A percentile compares a stretch with the other conserved stretches of the same genome.
These are phyloP conservation scores for Fusarium temperatum DNA, from an alignment of 2,329 filamentous ascomycete species.

Conservation along the genomic window DNA sequence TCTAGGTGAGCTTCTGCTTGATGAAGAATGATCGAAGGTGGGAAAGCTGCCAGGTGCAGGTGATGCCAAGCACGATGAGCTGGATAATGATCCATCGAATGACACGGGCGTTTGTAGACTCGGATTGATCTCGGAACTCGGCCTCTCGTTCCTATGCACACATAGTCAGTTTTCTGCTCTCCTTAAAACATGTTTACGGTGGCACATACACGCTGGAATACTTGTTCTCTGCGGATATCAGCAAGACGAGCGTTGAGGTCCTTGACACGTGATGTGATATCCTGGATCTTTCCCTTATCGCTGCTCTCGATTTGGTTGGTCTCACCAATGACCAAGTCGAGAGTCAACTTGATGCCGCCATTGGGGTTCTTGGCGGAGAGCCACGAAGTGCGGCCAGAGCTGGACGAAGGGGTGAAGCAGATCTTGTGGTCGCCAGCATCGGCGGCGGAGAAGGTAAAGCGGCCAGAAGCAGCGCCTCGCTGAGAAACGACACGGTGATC, in stretches of 20 bases:
- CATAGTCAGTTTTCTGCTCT: constrained; percentile 8
- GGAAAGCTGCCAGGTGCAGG: constrained; percentile 96
- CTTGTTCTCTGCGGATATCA: constrained; percentile 92
- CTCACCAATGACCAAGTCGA: constrained; percentile 95
- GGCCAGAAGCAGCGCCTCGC: constrained; percentile 76
- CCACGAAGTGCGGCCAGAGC: constrained; percentile 75
- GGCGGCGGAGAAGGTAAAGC: constrained; percentile 95
- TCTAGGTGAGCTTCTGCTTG: constrained; percentile 97
- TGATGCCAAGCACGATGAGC: constrained; percentile 81
- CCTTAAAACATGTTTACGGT: not conserved
- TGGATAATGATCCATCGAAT: constrained; percentile 95
- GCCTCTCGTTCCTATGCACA: constrained; percentile 85
- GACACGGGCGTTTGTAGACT: constrained; percentile 89
- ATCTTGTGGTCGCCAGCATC: constrained; percentile 96
- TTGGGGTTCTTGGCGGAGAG: constrained; percentile 70
- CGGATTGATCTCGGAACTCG: constrained; percentile 97
- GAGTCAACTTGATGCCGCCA: constrained; percentile 81
- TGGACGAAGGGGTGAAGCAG: constrained; percentile 89
- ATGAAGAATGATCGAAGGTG: constrained; percentile 98
- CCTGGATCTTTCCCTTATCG: constrained; percentile 92
- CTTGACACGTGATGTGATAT: constrained; percentile 86
- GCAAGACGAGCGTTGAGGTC: constrained; percentile 87
- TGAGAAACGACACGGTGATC: constrained; percentile 96
- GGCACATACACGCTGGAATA: constrained; percentile 84
- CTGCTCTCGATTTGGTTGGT: constrained; percentile 92